Evolutionary conservation across 1,284 basidiomycete genomes (phyloP).

Genomic region (Apiotrichum laibachii): DNA sequence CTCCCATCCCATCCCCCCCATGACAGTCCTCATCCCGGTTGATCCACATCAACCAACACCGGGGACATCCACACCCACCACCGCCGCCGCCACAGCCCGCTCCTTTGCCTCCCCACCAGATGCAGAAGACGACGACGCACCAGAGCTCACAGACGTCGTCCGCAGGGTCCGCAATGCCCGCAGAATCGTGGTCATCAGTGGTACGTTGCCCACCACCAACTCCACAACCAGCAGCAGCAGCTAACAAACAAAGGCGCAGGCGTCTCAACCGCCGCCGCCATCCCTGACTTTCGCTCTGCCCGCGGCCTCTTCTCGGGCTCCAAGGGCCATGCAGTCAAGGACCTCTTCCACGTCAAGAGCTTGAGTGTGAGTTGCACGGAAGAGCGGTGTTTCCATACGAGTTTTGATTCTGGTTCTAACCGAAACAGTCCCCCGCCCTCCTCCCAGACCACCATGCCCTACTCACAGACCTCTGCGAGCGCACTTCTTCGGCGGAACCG

Average conservation of each 20-base stretch:
- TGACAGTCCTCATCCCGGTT: conserved; percentile 4
- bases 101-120: conserved; percentile 9
- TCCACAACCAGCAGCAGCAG: conserved; percentile 1
- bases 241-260: conserved; percentile 66
- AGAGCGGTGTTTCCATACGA: not conserved
- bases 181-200: conserved; percentile 79
- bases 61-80: not conserved
- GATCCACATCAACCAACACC: not conserved
- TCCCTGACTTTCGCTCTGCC: conserved; percentile 86
- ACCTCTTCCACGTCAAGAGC: conserved; percentile 86
- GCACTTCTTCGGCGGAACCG: conserved; percentile 70
- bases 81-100: not conserved
- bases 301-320: conserved; percentile 68
- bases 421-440: conserved; percentile 54
- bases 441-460: conserved; percentile 67
- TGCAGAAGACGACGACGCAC: conserved; percentile 6
- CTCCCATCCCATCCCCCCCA: not conserved
- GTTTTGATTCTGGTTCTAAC: not conserved
- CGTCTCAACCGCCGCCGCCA: conserved; percentile 83
- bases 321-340: conserved; percentile 76
- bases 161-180: conserved; percentile 68
- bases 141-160: conserved; percentile 23
- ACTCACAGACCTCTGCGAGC: conserved; percentile 74
- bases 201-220: conserved; percentile 55
- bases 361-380: conserved; percentile 65